Evolutionary conservation across 2,329 filamentous ascomycete species (phyloP).

Genomic region (Cercospora sp.): DNA sequence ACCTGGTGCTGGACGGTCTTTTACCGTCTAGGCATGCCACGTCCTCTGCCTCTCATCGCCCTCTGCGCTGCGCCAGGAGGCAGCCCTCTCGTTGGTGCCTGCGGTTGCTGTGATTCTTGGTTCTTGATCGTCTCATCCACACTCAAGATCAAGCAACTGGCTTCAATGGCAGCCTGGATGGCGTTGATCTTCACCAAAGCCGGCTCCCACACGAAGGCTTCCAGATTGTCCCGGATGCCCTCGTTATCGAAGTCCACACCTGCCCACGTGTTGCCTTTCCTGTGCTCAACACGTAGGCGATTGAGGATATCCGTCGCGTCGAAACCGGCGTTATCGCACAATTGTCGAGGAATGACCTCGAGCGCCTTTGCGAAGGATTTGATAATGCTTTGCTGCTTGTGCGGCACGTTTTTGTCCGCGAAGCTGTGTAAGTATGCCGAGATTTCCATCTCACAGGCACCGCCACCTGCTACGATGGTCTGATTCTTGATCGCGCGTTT

Average conservation of each 20-base stretch:
- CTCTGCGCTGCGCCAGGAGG: conserved; percentile 74
- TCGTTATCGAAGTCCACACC: conserved; percentile 94
- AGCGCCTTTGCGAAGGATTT: conserved; percentile 97
- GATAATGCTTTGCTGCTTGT: conserved; percentile 97
- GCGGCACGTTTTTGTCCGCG: conserved; percentile 85
- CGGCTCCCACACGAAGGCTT: conserved; percentile 96
- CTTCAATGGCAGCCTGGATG: conserved; percentile 92
- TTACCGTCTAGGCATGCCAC: conserved; percentile 70
- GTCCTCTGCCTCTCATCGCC: conserved; percentile 79
- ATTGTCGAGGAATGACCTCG: conserved; percentile 91
- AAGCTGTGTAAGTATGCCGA: conserved; percentile 90
- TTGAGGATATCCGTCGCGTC: conserved; percentile 98
- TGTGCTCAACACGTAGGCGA: conserved; percentile 91
- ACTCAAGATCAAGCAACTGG: conserved; percentile 88
- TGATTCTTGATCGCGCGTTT: conserved; percentile 96
- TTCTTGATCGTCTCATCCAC: conserved; percentile 98
- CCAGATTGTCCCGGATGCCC: conserved; percentile 91
- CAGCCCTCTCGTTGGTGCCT: conserved; percentile 71
- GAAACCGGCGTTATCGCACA: conserved; percentile 98
- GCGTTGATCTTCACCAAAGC: conserved; percentile 95
- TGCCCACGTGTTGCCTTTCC: conserved; percentile 88
- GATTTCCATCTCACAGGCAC: conserved; percentile 94
- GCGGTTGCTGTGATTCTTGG: conserved; percentile 83
- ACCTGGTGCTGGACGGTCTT: background rate
- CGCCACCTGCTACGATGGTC: conserved; percentile 91